Evolutionary conservation across 163 green algal genomes (phyloP).

Genomic region (Scenedesmus sp.): DNA sequence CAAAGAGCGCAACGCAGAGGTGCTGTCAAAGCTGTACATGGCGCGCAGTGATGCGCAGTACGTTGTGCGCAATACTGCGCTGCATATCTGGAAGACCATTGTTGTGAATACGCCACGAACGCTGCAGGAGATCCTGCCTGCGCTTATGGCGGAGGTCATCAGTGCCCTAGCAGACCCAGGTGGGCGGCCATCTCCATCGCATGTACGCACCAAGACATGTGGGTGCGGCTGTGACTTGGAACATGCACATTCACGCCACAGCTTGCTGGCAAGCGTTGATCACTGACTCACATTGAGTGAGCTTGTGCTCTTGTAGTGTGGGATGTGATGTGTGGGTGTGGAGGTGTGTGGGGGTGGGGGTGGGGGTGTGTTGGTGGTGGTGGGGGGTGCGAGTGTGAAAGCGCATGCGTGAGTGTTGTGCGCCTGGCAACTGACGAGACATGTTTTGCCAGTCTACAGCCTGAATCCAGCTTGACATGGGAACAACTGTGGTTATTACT

Average conservation of each 20-base stretch:
- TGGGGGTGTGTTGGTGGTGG: too few relatives aligned
- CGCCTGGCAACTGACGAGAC: conserved; percentile 20
- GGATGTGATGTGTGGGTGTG: background rate
- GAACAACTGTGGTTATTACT: background rate
- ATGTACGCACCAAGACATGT: background rate
- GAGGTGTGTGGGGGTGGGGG: too few relatives aligned
- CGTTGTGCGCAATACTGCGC: conserved; percentile 84
- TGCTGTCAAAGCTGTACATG: conserved; percentile 75
- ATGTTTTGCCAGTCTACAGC: conserved; percentile 2
- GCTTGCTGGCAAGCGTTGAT: background rate
- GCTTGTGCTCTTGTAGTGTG: background rate
- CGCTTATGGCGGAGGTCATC: conserved; percentile 94
- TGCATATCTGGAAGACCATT: conserved; percentile 99
- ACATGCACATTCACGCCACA: background rate
- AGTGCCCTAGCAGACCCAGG: conserved; percentile 73
- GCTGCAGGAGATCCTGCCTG: conserved; percentile 91
- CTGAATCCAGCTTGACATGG: conserved; percentile 17
- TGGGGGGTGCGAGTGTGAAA: too few relatives aligned
- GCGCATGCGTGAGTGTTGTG: background rate
- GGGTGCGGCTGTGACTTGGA: background rate
- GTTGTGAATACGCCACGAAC: conserved; percentile 98
- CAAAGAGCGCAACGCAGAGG: conserved; percentile 65
- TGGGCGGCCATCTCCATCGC: conserved; percentile 3
- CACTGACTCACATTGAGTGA: too few relatives aligned
- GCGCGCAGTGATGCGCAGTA: conserved; percentile 88